phyloP scores from a whole-genome alignment of 306 rosid species.

The Cicer chorassanicum region DNA sequence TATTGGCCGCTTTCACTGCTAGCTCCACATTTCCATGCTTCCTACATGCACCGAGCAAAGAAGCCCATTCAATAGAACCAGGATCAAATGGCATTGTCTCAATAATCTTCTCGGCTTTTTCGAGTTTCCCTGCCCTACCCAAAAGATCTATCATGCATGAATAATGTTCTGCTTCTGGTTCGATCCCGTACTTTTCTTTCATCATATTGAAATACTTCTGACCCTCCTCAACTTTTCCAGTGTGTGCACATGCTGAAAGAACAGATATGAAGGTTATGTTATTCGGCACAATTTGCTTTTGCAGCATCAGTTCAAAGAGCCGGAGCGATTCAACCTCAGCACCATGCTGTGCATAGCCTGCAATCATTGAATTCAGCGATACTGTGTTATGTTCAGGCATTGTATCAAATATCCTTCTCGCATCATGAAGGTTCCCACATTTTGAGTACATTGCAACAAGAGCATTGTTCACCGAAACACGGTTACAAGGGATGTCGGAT shows the following conservation, averaged over 20 bases:
- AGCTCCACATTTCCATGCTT: conserved; percentile 80
- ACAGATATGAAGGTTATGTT: conserved; percentile 72
- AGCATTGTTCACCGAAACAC: conserved; percentile 77
- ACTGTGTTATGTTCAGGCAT: conserved; percentile 73
- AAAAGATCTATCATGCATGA: conserved; percentile 88
- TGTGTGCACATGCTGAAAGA: conserved; percentile 80
- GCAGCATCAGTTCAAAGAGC: conserved; percentile 76
- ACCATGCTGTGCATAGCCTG: conserved; percentile 84
- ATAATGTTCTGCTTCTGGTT: conserved; percentile 76
- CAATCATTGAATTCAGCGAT: conserved; percentile 75
- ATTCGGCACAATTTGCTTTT: conserved; percentile 57
- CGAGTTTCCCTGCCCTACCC: conserved; percentile 76
- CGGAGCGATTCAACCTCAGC: conserved; percentile 60
- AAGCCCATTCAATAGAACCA: conserved; percentile 74
- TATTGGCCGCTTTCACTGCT: conserved; percentile 74
- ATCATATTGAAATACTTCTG: conserved; percentile 70
- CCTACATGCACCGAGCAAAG: conserved; percentile 84
- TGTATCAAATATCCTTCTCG: conserved; percentile 67
- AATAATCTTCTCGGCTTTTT: conserved; percentile 73
- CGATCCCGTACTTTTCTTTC: conserved; percentile 70
- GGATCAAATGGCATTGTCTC: conserved; percentile 78
- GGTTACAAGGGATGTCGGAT: conserved; percentile 70
- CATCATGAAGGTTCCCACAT: conserved; percentile 78
- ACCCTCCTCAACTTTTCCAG: conserved; percentile 81
- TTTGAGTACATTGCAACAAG: conserved; percentile 83